Evolutionary conservation across 192 early-diverging fungal species (phyloP), one percentile per base, ranked within the genome.

Genomic region (Entomortierella chlamydospora): DNA sequence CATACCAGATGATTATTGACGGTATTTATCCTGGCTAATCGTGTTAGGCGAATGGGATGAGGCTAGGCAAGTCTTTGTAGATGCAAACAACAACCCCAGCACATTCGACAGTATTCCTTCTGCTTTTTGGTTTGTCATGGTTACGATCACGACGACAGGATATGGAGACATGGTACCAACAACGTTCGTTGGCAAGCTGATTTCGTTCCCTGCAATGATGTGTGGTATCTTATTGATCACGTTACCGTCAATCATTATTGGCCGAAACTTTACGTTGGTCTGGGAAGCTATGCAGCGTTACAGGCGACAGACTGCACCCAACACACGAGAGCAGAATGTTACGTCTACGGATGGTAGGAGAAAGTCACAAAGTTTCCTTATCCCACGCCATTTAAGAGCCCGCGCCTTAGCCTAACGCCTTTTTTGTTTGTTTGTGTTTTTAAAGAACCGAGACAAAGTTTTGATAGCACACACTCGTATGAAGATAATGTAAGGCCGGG

Each of bases 201-300:
- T 95, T 25, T 88, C 92, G 13, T 95, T 93, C 57, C 92, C 93
- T 12, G 91, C 91, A 37, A 93, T 95, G 90, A 90, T 93, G 83
- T 90, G 87, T 51, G 93, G 93, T 22, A 90, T 93, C 2, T 56
- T 93, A 76, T 80, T 95, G 25, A 95, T 95, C 73, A 91, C 93
- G 0, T 67, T 95, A 66, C 93, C 93, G 9, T 95, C 93, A 9
- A 95, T 95, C 58, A 93, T 95, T 62, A 92, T 95, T 41, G 93
- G 93, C 26, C 81, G 92, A 33, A 93, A 95, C 69, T 95, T 93
- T 68, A 93, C 92, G 2, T 82, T 91, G 47, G 93, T 95, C 20
- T 95, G 92, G 92, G 92, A 95, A 64, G 87, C 87, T 6, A 90
- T 91, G 90, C 64, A 85, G 23, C 82, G 84, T 11, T 81, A 81